phyloP scores from a whole-genome alignment of 352 stramenopile species.

The Phytophthora ohioensis region DNA sequence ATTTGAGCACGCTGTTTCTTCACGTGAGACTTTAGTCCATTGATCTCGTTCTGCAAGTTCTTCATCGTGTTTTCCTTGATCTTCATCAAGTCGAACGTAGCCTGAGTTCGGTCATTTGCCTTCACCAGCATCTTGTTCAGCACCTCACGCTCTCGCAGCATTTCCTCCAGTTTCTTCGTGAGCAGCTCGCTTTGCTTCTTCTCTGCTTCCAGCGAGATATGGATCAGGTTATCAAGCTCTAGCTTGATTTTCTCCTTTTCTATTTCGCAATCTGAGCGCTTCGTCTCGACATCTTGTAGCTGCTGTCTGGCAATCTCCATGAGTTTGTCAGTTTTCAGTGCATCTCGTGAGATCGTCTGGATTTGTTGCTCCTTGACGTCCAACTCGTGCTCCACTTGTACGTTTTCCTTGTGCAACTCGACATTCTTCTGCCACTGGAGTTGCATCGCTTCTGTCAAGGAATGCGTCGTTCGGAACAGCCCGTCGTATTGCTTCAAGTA shows the following conservation, averaged over 20 bases:
- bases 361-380: slow-evolving; percentile 60
- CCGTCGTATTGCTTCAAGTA: slow-evolving; percentile 89
- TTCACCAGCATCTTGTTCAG: slow-evolving; percentile 91
- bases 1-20: slow-evolving; percentile 84
- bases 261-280: slow-evolving; percentile 61
- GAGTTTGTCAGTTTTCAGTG: slow-evolving; percentile 77
- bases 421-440: slow-evolving; percentile 87
- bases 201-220: slow-evolving; percentile 65
- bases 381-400: slow-evolving; percentile 70
- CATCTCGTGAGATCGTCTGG: slow-evolving; percentile 62
- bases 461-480: slow-evolving; percentile 83
- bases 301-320: slow-evolving; percentile 80
- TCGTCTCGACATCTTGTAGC: slow-evolving; percentile 70
- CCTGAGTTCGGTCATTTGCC: slow-evolving; percentile 79
- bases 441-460: slow-evolving; percentile 83
- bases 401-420: slow-evolving; percentile 80
- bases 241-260: slow-evolving; percentile 76
- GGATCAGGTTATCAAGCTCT: slow-evolving; percentile 73
- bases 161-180: slow-evolving; percentile 84
- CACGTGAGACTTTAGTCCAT: slow-evolving; percentile 82
- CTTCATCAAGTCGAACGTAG: slow-evolving; percentile 92
- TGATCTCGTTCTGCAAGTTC: slow-evolving; percentile 92
- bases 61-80: slow-evolving; percentile 93
- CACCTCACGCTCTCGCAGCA: slow-evolving; percentile 80
- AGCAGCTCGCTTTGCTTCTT: slow-evolving; percentile 78